phyloP scores from a whole-genome alignment of 1,139 yeast species.

The Sugiyamaella sp. region DNA sequence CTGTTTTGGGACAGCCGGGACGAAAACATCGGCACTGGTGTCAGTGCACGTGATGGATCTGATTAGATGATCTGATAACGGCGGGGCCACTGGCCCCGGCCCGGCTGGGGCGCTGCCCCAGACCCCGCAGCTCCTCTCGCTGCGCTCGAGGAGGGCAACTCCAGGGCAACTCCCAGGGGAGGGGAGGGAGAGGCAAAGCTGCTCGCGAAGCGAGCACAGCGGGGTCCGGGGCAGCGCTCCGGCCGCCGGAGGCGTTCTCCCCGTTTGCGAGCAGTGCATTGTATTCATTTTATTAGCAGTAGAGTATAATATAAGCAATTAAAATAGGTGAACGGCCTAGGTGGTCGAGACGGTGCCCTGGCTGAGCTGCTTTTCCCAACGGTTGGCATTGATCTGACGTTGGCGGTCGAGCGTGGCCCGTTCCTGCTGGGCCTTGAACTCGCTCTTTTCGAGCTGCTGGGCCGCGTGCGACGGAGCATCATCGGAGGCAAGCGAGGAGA shows the following conservation, averaged over 20 bases:
- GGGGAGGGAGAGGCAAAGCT: too few relatives aligned
- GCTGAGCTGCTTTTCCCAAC: conserved; percentile 25
- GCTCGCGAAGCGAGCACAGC: too few relatives aligned
- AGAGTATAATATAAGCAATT: conserved; percentile 1
- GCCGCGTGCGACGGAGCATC: conserved; percentile 8
- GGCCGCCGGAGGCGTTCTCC: not conserved
- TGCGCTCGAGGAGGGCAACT: not conserved
- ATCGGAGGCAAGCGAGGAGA: not conserved
- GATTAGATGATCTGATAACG: conserved; percentile 21
- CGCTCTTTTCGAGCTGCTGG: conserved; percentile 13
- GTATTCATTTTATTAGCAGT: too few relatives aligned
- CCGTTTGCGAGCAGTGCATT: too few relatives aligned
- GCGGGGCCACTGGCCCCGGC: not conserved
- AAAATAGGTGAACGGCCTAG: too few relatives aligned
- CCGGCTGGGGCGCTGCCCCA: not conserved
- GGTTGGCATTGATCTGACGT: conserved; percentile 22
- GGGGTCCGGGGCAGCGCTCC: not conserved
- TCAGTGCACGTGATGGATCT: conserved; percentile 16
- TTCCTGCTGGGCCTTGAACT: conserved; percentile 14
- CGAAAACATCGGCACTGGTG: too few relatives aligned
- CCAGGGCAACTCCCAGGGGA: too few relatives aligned
- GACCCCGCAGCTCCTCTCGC: not conserved
- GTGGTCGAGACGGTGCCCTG: conserved; percentile 22
- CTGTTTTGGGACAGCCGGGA: too few relatives aligned
- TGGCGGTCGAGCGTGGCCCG: conserved; percentile 24